These are phyloP conservation scores for Medicago ruthenica DNA, from an alignment of 306 rosid species.

Conservation along the genomic window DNA sequence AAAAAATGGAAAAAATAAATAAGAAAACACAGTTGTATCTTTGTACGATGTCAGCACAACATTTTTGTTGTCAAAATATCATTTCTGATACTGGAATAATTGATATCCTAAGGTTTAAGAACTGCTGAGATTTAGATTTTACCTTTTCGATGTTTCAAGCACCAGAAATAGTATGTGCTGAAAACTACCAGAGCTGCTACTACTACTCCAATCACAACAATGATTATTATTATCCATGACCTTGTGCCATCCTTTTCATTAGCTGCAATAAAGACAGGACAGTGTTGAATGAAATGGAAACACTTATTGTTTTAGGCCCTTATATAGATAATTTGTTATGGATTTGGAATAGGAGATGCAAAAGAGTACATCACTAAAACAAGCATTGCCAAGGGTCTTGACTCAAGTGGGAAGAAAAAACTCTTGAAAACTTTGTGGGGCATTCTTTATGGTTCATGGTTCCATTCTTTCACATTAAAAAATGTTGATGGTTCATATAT, in stretches of 20 bases:
- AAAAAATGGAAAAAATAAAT: too few relatives aligned
- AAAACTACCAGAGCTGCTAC: slow-evolving; percentile 26
- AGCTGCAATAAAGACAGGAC: slow-evolving; percentile 40
- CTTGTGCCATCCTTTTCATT: slow-evolving; percentile 16
- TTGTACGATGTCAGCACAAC: not conserved
- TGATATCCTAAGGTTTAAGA: not conserved
- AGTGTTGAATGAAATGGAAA: slow-evolving; percentile 3
- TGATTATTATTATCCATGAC: slow-evolving; percentile 24
- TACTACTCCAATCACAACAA: slow-evolving; percentile 13
- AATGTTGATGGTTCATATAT: too few relatives aligned
- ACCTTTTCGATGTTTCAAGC: slow-evolving; percentile 42
- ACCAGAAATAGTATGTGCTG: slow-evolving; percentile 44
- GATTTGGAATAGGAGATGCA: not conserved
- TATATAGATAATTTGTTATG: not conserved
- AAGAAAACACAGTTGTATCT: not conserved
- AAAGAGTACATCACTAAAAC: too few relatives aligned
- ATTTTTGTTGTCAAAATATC: not conserved
- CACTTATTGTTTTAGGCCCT: not conserved
- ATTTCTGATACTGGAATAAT: not conserved
- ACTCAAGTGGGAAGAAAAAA: too few relatives aligned
- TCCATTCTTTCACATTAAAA: too few relatives aligned
- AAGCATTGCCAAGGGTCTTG: too few relatives aligned
- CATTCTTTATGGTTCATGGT: too few relatives aligned
- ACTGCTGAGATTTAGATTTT: slow-evolving; percentile 3
- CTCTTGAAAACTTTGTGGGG: too few relatives aligned